These are phyloP conservation scores for Fusarium sp. DNA, from an alignment of 2,329 filamentous ascomycete species.

Conservation along the genomic window DNA sequence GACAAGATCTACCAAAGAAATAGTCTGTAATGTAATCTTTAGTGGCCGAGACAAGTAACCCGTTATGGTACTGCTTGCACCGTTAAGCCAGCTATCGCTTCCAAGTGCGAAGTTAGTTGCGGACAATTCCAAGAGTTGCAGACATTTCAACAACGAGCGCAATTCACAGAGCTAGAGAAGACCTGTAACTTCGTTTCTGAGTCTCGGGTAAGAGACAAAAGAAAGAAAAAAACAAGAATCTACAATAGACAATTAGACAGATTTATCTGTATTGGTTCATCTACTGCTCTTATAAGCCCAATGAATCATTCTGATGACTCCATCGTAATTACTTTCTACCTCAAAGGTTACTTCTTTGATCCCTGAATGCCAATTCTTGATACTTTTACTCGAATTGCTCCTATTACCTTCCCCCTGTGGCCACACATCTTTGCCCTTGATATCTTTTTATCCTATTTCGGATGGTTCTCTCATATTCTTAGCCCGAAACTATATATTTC, in stretches of 20 bases:
- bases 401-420: not conserved
- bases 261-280: not conserved
- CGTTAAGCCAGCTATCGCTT: too few relatives aligned
- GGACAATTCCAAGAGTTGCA: not conserved
- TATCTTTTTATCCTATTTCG: too few relatives aligned
- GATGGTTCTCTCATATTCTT: too few relatives aligned
- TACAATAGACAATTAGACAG: not conserved
- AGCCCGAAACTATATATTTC: too few relatives aligned
- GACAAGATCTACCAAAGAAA: too few relatives aligned
- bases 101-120: not conserved
- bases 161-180: too few relatives aligned
- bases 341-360: too few relatives aligned
- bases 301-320: fast-evolving
- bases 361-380: not conserved
- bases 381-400: not conserved
- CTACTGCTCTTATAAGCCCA: fast-evolving
- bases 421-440: too few relatives aligned
- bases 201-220: not conserved
- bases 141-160: not conserved
- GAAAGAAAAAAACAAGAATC: not conserved
- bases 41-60: fast-evolving
- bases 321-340: not conserved
- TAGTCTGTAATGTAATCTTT: too few relatives aligned
- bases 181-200: not conserved
- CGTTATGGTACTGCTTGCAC: too few relatives aligned